Percentiles rank a stretch among this genome's conserved stretches.
Conservation (phyloP, 805 yeast species). For the Hanseniaspora clermontiae region DNA sequence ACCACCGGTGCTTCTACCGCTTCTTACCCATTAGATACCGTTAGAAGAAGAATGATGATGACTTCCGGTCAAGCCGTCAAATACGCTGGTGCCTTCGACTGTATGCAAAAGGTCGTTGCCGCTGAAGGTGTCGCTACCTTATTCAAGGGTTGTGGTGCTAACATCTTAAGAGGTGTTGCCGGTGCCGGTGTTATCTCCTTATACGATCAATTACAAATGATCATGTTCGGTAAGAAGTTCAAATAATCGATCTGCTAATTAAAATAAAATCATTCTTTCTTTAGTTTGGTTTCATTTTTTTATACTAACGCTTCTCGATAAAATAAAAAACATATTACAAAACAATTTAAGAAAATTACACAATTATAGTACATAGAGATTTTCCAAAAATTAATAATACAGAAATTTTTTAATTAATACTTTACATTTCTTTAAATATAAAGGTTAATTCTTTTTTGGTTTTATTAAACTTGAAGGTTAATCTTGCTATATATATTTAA, state of each 20-base stretch:
- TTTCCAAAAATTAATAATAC: not conserved
- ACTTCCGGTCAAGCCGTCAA: slow-evolving; percentile 97
- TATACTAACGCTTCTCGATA: not conserved
- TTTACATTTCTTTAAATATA: not conserved
- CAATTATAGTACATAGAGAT: slow-evolving; percentile 2
- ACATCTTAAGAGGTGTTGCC: slow-evolving; percentile 99
- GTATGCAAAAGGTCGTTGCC: slow-evolving; percentile 82
- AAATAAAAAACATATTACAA: not conserved
- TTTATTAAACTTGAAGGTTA: not conserved
- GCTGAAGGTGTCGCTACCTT: slow-evolving; percentile 88
- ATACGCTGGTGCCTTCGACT: slow-evolving; percentile 90
- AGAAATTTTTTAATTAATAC: not conserved
- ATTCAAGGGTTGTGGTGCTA: slow-evolving; percentile 99
- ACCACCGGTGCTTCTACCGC: slow-evolving; percentile 98
- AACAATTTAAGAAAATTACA: not conserved
- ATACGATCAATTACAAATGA: slow-evolving; percentile 93
- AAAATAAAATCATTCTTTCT: not conserved
- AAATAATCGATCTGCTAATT: slow-evolving; percentile 30
- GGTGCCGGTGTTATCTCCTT: slow-evolving; percentile 98
- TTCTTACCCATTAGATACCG: slow-evolving; percentile 97
- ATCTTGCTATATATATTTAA: not conserved
- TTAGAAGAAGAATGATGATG: slow-evolving; percentile 99
- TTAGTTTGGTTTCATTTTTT: not conserved
- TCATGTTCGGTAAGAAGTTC: slow-evolving; percentile 93
- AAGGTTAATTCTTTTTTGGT: not conserved